phyloP scores from a whole-genome alignment of 192 early-diverging fungal species.

The Allomyces arbusculus region DNA sequence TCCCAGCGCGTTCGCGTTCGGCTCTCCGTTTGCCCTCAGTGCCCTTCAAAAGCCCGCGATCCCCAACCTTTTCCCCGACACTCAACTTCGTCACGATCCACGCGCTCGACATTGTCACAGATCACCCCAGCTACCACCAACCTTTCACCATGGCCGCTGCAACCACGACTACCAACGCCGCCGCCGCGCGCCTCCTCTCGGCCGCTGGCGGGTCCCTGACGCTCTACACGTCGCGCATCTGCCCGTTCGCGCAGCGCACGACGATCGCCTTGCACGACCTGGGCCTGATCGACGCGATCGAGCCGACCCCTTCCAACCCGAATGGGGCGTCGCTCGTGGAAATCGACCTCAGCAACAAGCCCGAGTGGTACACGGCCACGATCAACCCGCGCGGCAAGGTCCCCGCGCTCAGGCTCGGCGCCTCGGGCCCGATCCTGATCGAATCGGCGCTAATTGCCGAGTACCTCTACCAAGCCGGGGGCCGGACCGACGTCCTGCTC shows the following conservation, averaged over 20 bases:
- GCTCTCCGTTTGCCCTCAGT: too few species aligned
- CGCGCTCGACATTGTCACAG: too few species aligned
- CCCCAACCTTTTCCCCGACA: too few species aligned
- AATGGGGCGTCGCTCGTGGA: slow-evolving; percentile 22
- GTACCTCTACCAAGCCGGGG: slow-evolving; percentile 12
- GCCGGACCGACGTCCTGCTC: not conserved
- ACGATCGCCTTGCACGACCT: slow-evolving; percentile 33
- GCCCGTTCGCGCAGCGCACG: slow-evolving; percentile 52
- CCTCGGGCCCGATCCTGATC: slow-evolving; percentile 27
- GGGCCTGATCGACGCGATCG: not conserved
- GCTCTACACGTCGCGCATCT: slow-evolving; percentile 31
- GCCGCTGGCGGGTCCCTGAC: slow-evolving; percentile 7
- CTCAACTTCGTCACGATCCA: too few species aligned
- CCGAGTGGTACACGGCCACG: slow-evolving; percentile 35
- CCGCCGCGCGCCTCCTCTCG: too few species aligned
- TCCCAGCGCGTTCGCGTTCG: too few species aligned
- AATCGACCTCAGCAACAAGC: slow-evolving; percentile 46
- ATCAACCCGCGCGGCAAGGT: slow-evolving; percentile 50
- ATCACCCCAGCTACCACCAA: too few species aligned
- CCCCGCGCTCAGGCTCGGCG: slow-evolving; percentile 28
- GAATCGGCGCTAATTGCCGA: slow-evolving; percentile 48
- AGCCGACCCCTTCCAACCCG: slow-evolving; percentile 9
- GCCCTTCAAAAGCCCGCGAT: too few species aligned
- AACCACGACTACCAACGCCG: too few species aligned
- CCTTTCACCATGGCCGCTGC: too few species aligned